Base-by-base conservation (phyloP, 2,329 filamentous ascomycete genomes). In the Dactylonectria estremocensis region DNA sequence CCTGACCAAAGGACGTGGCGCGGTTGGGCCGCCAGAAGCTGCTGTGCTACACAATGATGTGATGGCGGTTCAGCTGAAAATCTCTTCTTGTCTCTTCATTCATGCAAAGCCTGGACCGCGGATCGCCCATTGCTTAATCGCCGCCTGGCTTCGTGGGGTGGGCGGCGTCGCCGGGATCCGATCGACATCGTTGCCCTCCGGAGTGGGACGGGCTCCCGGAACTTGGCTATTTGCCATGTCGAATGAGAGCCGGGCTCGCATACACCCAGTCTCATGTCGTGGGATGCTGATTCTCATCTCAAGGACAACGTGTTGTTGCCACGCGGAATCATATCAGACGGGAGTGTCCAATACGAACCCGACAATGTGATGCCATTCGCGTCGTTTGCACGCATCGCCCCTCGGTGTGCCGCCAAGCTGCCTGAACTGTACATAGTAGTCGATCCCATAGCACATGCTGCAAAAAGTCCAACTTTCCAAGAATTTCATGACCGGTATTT, bases 401-500 rank as follows among this genome's bases (percentile, higher is more conserved):
- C 33, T n/a, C 22, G 11, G n/a, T 11, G 31, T 46, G 31, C 40
- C 45, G 6, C 46, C 45, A 28, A 28, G 24, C 24, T 28, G 4
- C 24, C 24, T 28, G 24, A 28, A 28, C 24, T 28, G 24, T 28
- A 28, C 24, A 28, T 28, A 28, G 24, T 7, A 28, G 24, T 28
- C 24, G 24, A 45, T n/a, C n/a, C 9, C 43, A 3, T 18, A 16
- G 43, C 43, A n/a, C 9, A 9, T 20, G 1, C 24, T 28, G 3
- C 22, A 28, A 13, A 10, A 45, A 45, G 40, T 18, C 64, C 54
- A 37, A 61, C 54, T 53, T 54, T 66, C 58, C 63, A 57, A 61
- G 28, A 49, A 52, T 52, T 7, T 48, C 37, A 40, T n/a, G 49
- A 61, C 64, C 56, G 46, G 24, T 53, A 37, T 53, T 57, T 53